Evolutionary conservation across 2,329 filamentous ascomycete species (phyloP), one percentile per base, ranked within the genome.

Genomic region (Aureobasidium mangrovei): DNA sequence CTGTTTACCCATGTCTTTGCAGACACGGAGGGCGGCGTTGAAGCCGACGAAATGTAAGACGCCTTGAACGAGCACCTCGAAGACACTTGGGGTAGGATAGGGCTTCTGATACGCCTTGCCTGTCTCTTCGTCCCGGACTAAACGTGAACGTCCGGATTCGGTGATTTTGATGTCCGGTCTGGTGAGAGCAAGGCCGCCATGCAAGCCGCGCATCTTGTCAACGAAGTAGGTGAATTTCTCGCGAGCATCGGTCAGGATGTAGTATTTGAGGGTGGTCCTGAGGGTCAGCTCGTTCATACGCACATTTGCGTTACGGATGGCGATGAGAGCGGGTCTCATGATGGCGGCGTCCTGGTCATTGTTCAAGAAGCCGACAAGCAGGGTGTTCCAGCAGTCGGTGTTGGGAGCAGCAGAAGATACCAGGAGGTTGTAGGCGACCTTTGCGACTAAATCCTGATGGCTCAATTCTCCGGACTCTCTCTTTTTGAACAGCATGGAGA

Each of bases 381-480:
- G 74, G 9, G 77, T 76, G 63, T 90, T 90, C 70, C 83, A 88
- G 3, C 83, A 88, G 59, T 82, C 75, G 35, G 86, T 77, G 58
- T 80, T 80, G 0, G 86, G 85, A 7, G 67, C 78, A 18, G 79
- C 72, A 2, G 76, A 66, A 2, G 80, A 82, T 3, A 81, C 71
- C 12, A 88, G 74, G 3, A 93, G 70, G 63, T 88, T 88, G 67
- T 84, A 83, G 56, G 73, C 77, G 18, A 81, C 68, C 53, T 73
- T 71, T 29, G 58, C 63, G 45, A 68, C 56, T 18, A 66, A 57
- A 12, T 60, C 55, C n/a, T 61, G 24, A 7, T 57, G 59, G 8
- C 47, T 53, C 18, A 58, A 47, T 7, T 45, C 41, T 9, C 56
- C 54, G 44, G 66, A 63, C 27, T 27, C 28, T 27, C 56, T 56